Percentiles rank a stretch among this genome's conserved stretches.
These are phyloP conservation scores for Ogataea populi-albae DNA, from an alignment of 805 yeast genomes.

Conservation along the genomic window DNA sequence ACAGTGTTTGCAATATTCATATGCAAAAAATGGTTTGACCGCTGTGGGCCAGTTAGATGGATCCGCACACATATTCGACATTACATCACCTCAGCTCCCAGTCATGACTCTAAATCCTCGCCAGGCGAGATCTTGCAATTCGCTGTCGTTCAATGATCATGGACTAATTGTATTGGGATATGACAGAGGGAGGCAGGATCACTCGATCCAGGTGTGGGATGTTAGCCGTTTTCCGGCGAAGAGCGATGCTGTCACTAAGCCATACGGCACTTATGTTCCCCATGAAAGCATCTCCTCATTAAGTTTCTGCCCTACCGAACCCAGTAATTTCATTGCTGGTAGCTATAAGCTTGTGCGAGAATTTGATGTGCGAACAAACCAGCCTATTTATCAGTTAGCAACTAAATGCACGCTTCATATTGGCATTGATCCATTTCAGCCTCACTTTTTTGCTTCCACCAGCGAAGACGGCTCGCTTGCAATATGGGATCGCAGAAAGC, in stretches of 20 bases:
- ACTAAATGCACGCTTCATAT: conserved; percentile 71
- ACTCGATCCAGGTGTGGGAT: conserved; percentile 79
- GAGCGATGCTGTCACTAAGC: conserved; percentile 51
- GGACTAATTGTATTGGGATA: conserved; percentile 74
- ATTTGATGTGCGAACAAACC: conserved; percentile 64
- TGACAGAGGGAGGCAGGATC: conserved; percentile 74
- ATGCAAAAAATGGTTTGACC: conserved; percentile 51
- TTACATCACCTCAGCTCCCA: conserved; percentile 36
- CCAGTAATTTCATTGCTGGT: conserved; percentile 60
- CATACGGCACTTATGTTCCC: conserved; percentile 56
- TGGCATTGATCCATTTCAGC: conserved; percentile 64
- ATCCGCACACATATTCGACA: conserved; percentile 57
- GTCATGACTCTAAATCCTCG: conserved; percentile 51
- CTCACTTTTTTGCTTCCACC: conserved; percentile 65
- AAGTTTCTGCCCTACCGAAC: conserved; percentile 59
- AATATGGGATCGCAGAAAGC: conserved; percentile 74
- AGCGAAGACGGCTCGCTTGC: conserved; percentile 84
- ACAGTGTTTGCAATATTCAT: conserved; percentile 64
- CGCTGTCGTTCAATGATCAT: conserved; percentile 62
- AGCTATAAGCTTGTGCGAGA: conserved; percentile 76
- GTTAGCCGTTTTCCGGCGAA: conserved; percentile 55
- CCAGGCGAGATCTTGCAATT: conserved; percentile 71
- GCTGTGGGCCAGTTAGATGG: conserved; percentile 80
- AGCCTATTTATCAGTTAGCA: conserved; percentile 69
- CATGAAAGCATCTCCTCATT: conserved; percentile 75